Base-by-base conservation (phyloP, 441 rosid genomes). In the Gossypium davidsonii region DNA sequence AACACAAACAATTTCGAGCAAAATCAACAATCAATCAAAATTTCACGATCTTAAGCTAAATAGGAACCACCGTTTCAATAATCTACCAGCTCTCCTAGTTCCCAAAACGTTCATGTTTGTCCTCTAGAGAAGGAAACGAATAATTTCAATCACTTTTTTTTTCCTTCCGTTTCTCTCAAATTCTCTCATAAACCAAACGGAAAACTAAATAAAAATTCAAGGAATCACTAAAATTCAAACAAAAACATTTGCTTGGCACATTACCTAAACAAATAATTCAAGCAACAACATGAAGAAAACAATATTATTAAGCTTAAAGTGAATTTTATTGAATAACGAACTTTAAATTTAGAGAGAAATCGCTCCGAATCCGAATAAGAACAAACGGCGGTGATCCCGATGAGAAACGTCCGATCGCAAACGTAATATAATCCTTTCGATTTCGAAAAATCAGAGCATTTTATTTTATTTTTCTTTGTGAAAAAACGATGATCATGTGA, bases 281-380 rank as follows among this genome's bases (percentile, higher is more conserved):
- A 46, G 17, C 12, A 59, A 42, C 18, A 6, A 72, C 9, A 37
- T 37, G 42, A 7, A 37, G 42, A 49, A 72, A 23, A 23, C 4
- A 21, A 51, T 55, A 58, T 48, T 42, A 70, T 42, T 55, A 49
- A 51, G 42, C 28, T 55, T 49, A 48, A 71, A 72, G 9, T 14
- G 49, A 56, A 64, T 70, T 55, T 60, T 66, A 64, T n/a, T 65
- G 74, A 76, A 84, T 80, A 74, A 90, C 94, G 92, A 90, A 88
- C 95, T 85, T 88, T 87, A 89, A 74, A 79, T 75, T 48, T 76
- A 37, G 68, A 79, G 78, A 49, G 59, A 55, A 55, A 51, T 66
- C 77, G 83, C 79, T 75, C 71, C 74, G 83, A 80, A 80, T 71
- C 76, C n/a, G 73, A 75, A 18, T 34, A 15, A 23, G 23, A 52